A percentile compares a stretch with the other conserved stretches of the same genome.
These are phyloP conservation scores for Adenanthera pavonina DNA, from an alignment of 306 rosid species.

Conservation along the genomic window DNA sequence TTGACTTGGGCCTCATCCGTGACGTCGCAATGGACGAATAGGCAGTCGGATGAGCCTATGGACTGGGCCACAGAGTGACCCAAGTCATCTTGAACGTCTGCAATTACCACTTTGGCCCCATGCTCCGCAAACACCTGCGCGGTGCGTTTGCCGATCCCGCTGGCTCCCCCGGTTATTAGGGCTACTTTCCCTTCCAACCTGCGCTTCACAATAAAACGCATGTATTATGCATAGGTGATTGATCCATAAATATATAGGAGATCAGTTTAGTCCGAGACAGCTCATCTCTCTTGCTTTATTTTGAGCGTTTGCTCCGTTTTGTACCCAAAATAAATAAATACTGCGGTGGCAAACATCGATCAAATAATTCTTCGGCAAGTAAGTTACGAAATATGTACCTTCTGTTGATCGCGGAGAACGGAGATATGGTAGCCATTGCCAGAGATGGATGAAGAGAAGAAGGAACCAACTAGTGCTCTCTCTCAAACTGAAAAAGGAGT, in stretches of 20 bases:
- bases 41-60: conserved; percentile 49
- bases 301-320: no score
- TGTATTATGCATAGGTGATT: background rate
- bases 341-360: background rate
- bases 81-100: conserved; percentile 78
- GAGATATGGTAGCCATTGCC: background rate
- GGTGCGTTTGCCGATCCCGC: conserved; percentile 77
- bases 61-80: conserved; percentile 48
- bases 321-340: no score
- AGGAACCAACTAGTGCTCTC: background rate
- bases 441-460: background rate
- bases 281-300: no score
- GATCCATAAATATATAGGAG: background rate
- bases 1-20: conserved; percentile 69
- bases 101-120: conserved; percentile 70
- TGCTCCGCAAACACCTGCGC: conserved; percentile 64
- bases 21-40: conserved; percentile 71
- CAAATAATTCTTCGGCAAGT: background rate
- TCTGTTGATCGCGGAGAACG: background rate
- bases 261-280: background rate
- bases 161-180: conserved; percentile 84
- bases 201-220: background rate
- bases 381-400: background rate
- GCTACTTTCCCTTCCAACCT: conserved; percentile 90
- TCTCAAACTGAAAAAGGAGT: no score